phyloP scores from a whole-genome alignment of 2,329 filamentous ascomycete genomes.

The Alternaria ventricosa region DNA sequence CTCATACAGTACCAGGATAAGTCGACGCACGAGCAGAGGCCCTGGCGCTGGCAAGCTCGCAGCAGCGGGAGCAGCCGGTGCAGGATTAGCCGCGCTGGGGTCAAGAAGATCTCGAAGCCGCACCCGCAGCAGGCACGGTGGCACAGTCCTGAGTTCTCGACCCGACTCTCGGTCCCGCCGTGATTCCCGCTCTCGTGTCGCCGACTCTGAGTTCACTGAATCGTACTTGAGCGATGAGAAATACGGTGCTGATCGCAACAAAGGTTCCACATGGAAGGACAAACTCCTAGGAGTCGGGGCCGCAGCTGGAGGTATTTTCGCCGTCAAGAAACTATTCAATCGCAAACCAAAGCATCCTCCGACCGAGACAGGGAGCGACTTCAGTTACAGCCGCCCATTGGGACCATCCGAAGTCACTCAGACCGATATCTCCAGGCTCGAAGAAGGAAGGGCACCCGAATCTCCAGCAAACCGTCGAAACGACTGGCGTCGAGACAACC shows the following conservation, averaged over 20 bases:
- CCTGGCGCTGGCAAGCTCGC: slow-evolving; percentile 56
- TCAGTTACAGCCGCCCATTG: slow-evolving; percentile 60
- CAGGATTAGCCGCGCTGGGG: slow-evolving; percentile 62
- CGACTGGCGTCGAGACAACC: slow-evolving; percentile 46
- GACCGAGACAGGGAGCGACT: slow-evolving; percentile 60
- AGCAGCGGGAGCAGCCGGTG: slow-evolving; percentile 63
- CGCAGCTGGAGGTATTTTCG: slow-evolving; percentile 51
- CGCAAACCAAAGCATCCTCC: slow-evolving; percentile 52
- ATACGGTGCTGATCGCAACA: slow-evolving; percentile 41
- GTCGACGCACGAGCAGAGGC: slow-evolving; percentile 37
- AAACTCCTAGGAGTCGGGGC: slow-evolving; percentile 55
- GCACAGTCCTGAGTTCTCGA: slow-evolving; percentile 44
- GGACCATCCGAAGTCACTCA: slow-evolving; percentile 57
- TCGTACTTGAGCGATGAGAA: slow-evolving; percentile 54
- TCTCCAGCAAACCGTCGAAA: slow-evolving; percentile 50
- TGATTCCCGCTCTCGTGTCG: slow-evolving; percentile 37
- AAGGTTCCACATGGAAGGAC: slow-evolving; percentile 52
- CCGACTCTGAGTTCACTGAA: slow-evolving; percentile 36
- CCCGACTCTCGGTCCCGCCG: slow-evolving; percentile 38
- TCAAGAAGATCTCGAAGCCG: slow-evolving; percentile 50
- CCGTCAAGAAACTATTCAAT: slow-evolving; percentile 64
- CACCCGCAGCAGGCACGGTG: slow-evolving; percentile 37
- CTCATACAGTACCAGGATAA: slow-evolving; percentile 49
- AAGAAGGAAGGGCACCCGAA: slow-evolving; percentile 61
- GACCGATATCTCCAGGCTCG: slow-evolving; percentile 56